Base-by-base conservation (phyloP, 192 early-diverging fungal genomes). In the Coemansia sp. region DNA sequence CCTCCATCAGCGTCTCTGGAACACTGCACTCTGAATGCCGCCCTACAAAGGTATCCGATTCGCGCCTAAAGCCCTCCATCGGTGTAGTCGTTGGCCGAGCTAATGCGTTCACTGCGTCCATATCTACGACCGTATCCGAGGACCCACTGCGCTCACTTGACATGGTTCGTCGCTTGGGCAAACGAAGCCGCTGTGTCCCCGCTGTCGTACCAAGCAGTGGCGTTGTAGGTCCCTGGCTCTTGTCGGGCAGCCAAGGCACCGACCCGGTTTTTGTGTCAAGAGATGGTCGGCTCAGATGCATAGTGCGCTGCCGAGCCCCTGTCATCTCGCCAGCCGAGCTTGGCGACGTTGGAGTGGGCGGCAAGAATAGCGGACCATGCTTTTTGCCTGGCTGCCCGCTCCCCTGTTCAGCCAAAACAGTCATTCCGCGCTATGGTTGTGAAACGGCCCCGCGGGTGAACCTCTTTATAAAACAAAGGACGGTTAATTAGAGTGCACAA, bases 81-180 rank as follows among this genome's bases (percentile, higher is more conserved):
- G n/a, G 24, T 51, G 18, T 20, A 8, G 47, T 5, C 0, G 47
- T 18, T 33, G 77, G 77, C 16, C 31, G 63, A 22, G 68, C 38
- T 60, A 78, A 33, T 36, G 77, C 54, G 64, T 71, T 73, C 5
- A 38, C 38, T 5, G 44, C 27, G n/a, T 62, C 67, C 34, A 63
- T 38, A 31, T 74, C 72, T 29, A 63, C 38, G n/a, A 44, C 54
- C 7, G 77, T 70, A 5, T 70, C 77, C 41, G 72, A 66, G 12
- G 75, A 74, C 69, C 69, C 74, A 49, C 72, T 74, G 15, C 75
- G 80, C 65, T 66, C 80, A 10, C 68, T 59, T 49, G 80, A 74
- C 75, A 64, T 68, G 20, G 66, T 55, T 43, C 80, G 75, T 34
- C 80, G 75, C 75, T 82, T 82, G 52, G 80, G 80, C 62, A 82